Evolutionary conservation across 345 rosid genomes (phyloP).

Genomic region (Aquilaria malaccensis): DNA sequence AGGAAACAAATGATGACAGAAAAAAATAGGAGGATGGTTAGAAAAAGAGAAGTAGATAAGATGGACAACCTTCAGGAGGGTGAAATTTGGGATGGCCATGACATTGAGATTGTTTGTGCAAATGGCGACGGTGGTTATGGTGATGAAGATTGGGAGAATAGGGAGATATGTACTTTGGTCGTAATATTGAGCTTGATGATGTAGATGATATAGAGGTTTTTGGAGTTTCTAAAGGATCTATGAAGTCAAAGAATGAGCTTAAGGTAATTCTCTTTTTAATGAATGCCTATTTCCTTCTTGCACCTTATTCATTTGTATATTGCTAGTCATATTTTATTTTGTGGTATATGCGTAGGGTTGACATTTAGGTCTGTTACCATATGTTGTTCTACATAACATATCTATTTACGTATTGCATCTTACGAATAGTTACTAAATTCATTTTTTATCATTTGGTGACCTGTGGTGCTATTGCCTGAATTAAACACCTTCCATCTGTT

Average conservation of each 20-base stretch:
- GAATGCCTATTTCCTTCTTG: too few relatives aligned
- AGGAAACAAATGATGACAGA: too few relatives aligned
- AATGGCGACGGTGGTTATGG: slow-evolving; percentile 17
- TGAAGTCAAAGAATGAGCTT: slow-evolving; percentile 80
- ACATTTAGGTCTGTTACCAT: too few relatives aligned
- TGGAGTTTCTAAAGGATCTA: slow-evolving; percentile 36
- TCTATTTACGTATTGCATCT: too few relatives aligned
- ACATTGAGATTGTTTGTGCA: slow-evolving; percentile 5
- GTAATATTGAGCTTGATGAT: slow-evolving; percentile 34
- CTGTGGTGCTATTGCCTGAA: too few relatives aligned
- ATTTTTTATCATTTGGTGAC: too few relatives aligned
- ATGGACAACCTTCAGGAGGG: slow-evolving; percentile 32
- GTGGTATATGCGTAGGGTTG: too few relatives aligned
- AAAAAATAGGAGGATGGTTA: slow-evolving; percentile 14
- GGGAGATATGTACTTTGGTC: slow-evolving; percentile 42
- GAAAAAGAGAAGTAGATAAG: slow-evolving; percentile 17
- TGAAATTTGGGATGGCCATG: slow-evolving; percentile 28
- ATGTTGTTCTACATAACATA: too few relatives aligned
- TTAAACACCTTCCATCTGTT: too few relatives aligned
- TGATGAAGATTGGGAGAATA: slow-evolving; percentile 27
- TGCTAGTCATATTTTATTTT: too few relatives aligned
- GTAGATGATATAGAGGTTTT: slow-evolving; percentile 38
- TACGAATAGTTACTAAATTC: too few relatives aligned
- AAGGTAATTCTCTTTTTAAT: slow-evolving; percentile 29
- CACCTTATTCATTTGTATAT: too few relatives aligned